Evolutionary conservation across 441 rosid species (phyloP).

Genomic region (Eutrema salsugineum): DNA sequence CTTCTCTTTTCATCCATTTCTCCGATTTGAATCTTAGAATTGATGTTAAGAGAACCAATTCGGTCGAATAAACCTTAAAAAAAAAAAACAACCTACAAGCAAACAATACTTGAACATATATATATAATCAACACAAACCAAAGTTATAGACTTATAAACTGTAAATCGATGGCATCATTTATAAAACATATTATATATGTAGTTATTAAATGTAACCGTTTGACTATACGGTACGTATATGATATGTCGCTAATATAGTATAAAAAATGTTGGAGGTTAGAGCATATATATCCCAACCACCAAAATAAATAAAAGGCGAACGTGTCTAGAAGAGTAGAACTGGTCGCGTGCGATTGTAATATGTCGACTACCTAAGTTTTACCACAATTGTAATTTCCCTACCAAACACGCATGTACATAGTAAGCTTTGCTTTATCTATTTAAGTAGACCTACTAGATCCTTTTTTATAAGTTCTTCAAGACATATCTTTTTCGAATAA

Average conservation of each 20-base stretch:
- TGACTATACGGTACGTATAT: not conserved
- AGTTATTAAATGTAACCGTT: not conserved
- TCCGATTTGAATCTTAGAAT: too few species aligned
- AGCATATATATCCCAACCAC: constrained; percentile 26
- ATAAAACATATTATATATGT: not conserved
- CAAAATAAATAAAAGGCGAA: not conserved
- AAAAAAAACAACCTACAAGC: too few species aligned
- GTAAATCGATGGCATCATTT: not conserved
- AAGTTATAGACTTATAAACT: not conserved
- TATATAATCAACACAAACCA: too few species aligned
- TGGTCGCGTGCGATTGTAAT: not conserved
- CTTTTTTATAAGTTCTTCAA: constrained; percentile 4
- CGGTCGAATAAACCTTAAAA: too few species aligned
- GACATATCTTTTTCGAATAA: not conserved
- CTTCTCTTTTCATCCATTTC: too few species aligned
- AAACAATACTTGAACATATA: too few species aligned
- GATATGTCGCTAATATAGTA: not conserved
- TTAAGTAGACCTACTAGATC: constrained; percentile 11
- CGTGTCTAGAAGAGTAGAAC: not conserved
- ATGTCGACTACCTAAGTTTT: not conserved
- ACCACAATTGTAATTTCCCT: not conserved
- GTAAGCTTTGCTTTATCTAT: constrained; percentile 15
- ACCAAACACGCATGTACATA: constrained; percentile 3
- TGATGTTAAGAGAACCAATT: too few species aligned
- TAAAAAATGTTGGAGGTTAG: constrained; percentile 24